Percentiles rank a stretch among this genome's conserved stretches.
These are phyloP conservation scores for Teratosphaeria pseudoeucalypti DNA, from an alignment of 2,329 filamentous ascomycete species.

Conservation along the genomic window DNA sequence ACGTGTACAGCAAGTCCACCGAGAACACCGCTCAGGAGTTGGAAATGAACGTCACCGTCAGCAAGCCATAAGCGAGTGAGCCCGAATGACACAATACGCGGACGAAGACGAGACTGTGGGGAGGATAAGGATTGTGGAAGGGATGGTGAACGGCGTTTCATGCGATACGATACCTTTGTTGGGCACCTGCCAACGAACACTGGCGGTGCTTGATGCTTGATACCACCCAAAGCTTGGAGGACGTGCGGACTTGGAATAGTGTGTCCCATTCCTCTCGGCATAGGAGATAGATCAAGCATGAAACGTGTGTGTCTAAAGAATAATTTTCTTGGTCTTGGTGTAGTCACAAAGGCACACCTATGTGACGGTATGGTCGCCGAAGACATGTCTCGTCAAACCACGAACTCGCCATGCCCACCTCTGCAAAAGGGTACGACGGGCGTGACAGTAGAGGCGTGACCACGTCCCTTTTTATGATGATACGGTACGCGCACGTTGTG, in stretches of 20 bases:
- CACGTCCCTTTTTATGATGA: too few relatives aligned
- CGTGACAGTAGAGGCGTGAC: too few relatives aligned
- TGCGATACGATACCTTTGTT: neutral
- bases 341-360: neutral
- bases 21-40: slow-evolving; percentile 25
- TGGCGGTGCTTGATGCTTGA: neutral
- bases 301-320: neutral
- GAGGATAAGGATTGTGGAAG: neutral
- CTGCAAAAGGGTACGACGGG: too few relatives aligned
- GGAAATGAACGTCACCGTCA: slow-evolving; percentile 24
- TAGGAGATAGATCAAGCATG: neutral
- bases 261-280: neutral
- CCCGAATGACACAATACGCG: neutral
- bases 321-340: neutral
- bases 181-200: neutral
- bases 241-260: neutral
- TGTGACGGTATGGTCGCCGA: too few relatives aligned
- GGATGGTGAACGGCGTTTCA: neutral
- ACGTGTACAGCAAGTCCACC: slow-evolving; percentile 33
- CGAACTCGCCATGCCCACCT: too few relatives aligned
- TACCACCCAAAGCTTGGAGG: neutral
- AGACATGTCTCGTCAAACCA: too few relatives aligned
- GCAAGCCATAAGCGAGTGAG: slow-evolving; percentile 20
- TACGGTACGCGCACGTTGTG: too few relatives aligned
- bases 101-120: neutral